Evolutionary conservation across 768 basidiomycete genomes (phyloP), one percentile per base, ranked within the genome.

Genomic region (Lactifluus volemus): DNA sequence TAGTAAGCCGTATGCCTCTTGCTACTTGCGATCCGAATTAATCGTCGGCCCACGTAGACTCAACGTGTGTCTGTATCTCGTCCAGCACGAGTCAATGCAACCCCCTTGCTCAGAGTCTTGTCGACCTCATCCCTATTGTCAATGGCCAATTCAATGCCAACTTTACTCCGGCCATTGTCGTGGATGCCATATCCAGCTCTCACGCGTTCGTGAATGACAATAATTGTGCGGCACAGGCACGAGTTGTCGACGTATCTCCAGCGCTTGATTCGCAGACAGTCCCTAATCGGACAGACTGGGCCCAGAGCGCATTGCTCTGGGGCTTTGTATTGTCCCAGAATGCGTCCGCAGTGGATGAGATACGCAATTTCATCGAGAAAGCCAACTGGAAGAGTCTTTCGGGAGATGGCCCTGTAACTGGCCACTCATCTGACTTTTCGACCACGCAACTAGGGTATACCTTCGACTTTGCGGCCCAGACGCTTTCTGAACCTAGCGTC

Each of bases 381-480:
- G 78, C 82, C 8, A 75, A 81, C 6, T 88, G 84, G 83, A 64
- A 67, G 15, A 64, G 68, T 10, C 62, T 84, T 34, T 66, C 68
- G 17, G 60, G 57, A 8, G 81, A 81, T 69, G 78, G 78, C 2
- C 78, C 81, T 3, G 67, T 74, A 4, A 36, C 67, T n/a, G 63
- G 65, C 25, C 12, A 65, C 11, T 64, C 70, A 8, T 67, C 71
- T 4, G 55, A 68, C 15, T 82, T 82, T 66, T 68, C 76, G 15
- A 77, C 73, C 10, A 73, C 72, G 1, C 70, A 73, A 14, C 77
- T 79, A 32, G 86, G 85, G 7, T 84, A 78, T 65, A 73, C 65
- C 29, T 86, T 81, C 68, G 75, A 88, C 68, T 86, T 86, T 67
- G 84, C 83, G 11, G 70, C 75, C 5, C 84, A 83, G 70, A 78